phyloP scores from a whole-genome alignment of 257 asterid genomes.

The Solanum appendiculatum region DNA sequence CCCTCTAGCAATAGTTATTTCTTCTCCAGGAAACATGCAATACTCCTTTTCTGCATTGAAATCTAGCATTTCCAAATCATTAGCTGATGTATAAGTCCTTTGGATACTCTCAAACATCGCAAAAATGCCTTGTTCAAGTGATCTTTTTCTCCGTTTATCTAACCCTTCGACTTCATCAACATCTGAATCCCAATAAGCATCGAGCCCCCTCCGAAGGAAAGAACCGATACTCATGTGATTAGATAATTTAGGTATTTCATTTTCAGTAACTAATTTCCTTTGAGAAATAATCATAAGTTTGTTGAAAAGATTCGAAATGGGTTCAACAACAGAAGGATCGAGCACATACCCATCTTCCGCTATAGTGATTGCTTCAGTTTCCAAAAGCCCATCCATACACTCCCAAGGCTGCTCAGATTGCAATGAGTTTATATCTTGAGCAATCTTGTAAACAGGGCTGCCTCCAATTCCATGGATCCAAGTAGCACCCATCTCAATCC shows the following conservation, averaged over 20 bases:
- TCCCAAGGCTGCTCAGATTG: constrained; percentile 71
- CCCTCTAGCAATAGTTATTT: constrained; percentile 66
- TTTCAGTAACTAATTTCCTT: constrained; percentile 38
- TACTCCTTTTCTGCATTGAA: constrained; percentile 72
- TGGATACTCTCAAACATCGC: constrained; percentile 71
- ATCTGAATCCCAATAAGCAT: constrained; percentile 28
- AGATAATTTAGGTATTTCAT: constrained; percentile 15
- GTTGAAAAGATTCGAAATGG: constrained; percentile 47
- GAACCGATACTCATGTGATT: constrained; percentile 38
- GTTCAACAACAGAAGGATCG: constrained; percentile 42
- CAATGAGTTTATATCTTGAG: constrained; percentile 29
- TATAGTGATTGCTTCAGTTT: constrained; percentile 37
- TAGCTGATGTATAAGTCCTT: constrained; percentile 75
- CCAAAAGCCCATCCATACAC: constrained; percentile 63
- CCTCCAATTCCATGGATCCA: constrained; percentile 94
- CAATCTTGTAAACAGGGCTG: constrained; percentile 67
- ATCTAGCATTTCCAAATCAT: constrained; percentile 48
- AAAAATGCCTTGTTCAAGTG: constrained; percentile 42
- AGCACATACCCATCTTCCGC: constrained; percentile 66
- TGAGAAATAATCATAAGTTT: constrained; percentile 67
- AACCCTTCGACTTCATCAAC: neutral
- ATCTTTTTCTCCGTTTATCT: constrained; percentile 39
- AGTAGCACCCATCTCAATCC: constrained; percentile 86
- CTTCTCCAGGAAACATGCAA: constrained; percentile 68
- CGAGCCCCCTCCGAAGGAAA: constrained; percentile 57